Base-by-base conservation (phyloP, 2,329 filamentous ascomycete species). In the Albifimbria verrucaria region DNA sequence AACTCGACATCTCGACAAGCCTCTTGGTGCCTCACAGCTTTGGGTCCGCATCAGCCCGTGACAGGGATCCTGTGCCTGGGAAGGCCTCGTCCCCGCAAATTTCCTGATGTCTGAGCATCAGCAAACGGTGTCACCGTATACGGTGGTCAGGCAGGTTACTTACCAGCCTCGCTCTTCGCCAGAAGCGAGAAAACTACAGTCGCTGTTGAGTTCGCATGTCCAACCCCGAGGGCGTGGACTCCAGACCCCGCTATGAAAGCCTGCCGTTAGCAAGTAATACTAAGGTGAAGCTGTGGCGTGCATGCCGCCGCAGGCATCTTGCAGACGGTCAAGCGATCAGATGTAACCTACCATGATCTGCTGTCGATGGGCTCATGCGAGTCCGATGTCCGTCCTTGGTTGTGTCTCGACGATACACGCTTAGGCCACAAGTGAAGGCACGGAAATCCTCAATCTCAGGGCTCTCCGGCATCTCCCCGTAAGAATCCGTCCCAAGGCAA, bases 91-190 rank as follows among this genome's bases (percentile, higher is more conserved):
- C 81, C 43, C 80, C 2, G 77, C 75, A 59, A 85, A 85, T 36
- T 55, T 68, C 70, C 70, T 73, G 51, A 52, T 51, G 32, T 36
- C 18, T 48, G 39, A 39, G 32, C 32, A 39, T 39, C 6, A 39
- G 32, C 32, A 15, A 12, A 39, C 32, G 32, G 32, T n/a, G 4
- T 23, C 4, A 20, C 11, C 42, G 20, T 6, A 44, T 44, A 23
- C 18, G 42, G 18, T 20, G 18, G 42, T 21, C 18, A 44, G 42
- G 42, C n/a, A 48, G 25, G 12, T 39, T 51, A 77, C 81, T 68
- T 64, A 94, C 92, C 93, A 97, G 66, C 92, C 92, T 74, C 92
- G 80, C 72, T 97, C 93, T 62, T 89, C 87, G 7, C 93, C 93
- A 51, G 81, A 80, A 51, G 78, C 83, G 59, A 97, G 75, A 71